A percentile compares a stretch with the other conserved stretches of the same genome.
phyloP scores from a whole-genome alignment of 345 rosid genomes.

The Salix caprea region DNA sequence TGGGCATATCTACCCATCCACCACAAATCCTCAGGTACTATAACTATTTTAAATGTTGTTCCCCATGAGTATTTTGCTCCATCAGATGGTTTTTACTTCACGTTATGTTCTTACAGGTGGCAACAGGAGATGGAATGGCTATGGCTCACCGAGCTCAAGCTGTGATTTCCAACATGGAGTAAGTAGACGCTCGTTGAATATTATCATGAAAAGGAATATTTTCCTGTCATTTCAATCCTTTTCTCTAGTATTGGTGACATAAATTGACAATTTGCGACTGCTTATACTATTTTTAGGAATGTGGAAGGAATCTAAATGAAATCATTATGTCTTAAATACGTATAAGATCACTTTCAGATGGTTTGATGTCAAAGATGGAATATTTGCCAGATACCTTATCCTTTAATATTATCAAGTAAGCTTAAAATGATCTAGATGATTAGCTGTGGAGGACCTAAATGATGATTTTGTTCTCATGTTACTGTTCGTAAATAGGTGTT shows the following conservation, averaged over 20 bases:
- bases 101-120: slow-evolving; percentile 52
- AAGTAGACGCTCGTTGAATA: slow-evolving; percentile 32
- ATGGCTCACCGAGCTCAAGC: slow-evolving; percentile 97
- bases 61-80: neutral
- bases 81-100: neutral
- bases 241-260: neutral
- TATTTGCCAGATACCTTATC: neutral
- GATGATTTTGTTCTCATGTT: neutral
- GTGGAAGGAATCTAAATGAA: neutral
- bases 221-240: neutral
- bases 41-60: neutral
- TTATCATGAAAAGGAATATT: neutral
- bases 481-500: neutral
- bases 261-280: neutral
- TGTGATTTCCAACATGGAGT: slow-evolving; percentile 97
- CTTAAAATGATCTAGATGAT: neutral
- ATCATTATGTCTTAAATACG: neutral
- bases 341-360: neutral
- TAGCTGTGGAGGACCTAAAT: neutral
- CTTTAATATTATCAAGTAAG: neutral
- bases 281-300: too few species aligned
- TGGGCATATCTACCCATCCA: slow-evolving; percentile 90
- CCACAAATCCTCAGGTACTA: slow-evolving; percentile 82
- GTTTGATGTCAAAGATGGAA: neutral
- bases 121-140: slow-evolving; percentile 96